Evolutionary conservation across 345 rosid genomes (phyloP).

Genomic region (Syzygium aromaticum): DNA sequence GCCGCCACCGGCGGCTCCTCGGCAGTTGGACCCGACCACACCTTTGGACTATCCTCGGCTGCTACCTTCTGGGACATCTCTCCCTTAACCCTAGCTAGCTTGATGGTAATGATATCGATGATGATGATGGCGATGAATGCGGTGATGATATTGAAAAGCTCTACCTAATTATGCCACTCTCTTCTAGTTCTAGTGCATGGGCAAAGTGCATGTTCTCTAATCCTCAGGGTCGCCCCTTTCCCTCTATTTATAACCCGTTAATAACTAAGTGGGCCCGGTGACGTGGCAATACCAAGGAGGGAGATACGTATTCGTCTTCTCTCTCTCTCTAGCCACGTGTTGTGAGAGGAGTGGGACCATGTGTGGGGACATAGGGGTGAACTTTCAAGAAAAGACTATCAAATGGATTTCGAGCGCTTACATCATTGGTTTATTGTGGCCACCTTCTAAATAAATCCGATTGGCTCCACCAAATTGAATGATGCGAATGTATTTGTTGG

Average conservation of each 20-base stretch:
- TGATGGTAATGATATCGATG: background rate
- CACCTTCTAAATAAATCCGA: background rate
- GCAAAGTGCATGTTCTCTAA: background rate
- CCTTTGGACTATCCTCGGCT: conserved; percentile 10
- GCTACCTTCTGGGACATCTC: conserved; percentile 27
- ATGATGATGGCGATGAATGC: background rate
- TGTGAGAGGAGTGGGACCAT: background rate
- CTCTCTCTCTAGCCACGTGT: background rate
- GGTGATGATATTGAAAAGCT: background rate
- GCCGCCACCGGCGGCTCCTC: background rate
- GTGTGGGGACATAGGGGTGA: background rate
- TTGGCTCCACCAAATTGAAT: background rate
- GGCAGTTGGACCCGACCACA: background rate
- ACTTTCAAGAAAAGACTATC: background rate
- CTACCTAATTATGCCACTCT: background rate
- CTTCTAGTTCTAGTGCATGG: background rate
- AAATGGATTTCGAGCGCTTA: background rate
- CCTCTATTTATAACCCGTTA: background rate
- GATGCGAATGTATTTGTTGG: background rate
- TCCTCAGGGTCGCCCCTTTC: background rate
- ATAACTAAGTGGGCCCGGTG: background rate
- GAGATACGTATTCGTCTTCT: background rate
- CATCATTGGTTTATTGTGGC: background rate
- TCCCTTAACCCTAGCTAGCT: background rate
- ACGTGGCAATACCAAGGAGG: background rate